Evolutionary conservation across 169 alveolate genomes (phyloP).

Genomic region (Plasmodium billcollinsi): DNA sequence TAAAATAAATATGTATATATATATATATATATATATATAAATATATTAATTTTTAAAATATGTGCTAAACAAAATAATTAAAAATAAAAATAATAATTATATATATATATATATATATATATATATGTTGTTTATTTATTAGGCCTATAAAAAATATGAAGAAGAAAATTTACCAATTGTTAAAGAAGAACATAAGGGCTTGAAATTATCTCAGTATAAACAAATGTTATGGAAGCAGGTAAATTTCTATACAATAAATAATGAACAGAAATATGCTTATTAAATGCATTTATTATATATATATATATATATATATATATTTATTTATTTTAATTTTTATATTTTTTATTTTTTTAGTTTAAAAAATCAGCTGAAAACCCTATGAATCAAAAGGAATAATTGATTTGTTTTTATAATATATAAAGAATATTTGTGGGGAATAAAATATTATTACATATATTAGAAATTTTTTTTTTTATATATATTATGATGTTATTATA

Average conservation of each 20-base stretch:
- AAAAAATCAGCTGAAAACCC: constrained; percentile 73
- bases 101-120: not conserved
- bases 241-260: not conserved
- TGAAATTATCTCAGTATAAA: constrained; percentile 85
- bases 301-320: too few species aligned
- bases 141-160: constrained; percentile 84
- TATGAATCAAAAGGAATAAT: constrained; percentile 56
- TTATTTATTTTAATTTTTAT: too few species aligned
- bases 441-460: constrained; percentile 1
- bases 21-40: not conserved
- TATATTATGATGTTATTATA: not conserved
- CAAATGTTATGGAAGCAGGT: constrained; percentile 86
- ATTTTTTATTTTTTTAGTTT: constrained; percentile 25
- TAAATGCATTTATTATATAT: too few species aligned
- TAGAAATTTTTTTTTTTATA: not conserved
- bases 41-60: too few species aligned
- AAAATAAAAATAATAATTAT: too few species aligned
- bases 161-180: constrained; percentile 84
- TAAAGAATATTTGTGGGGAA: not conserved
- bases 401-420: too few species aligned
- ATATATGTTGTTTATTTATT: not conserved
- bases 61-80: too few species aligned
- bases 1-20: constrained; percentile 5
- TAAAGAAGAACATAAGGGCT: constrained; percentile 82
- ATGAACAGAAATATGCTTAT: too few species aligned